These are phyloP conservation scores for Mucuna pruriens DNA, from an alignment of 306 rosid species.

Conservation along the genomic window DNA sequence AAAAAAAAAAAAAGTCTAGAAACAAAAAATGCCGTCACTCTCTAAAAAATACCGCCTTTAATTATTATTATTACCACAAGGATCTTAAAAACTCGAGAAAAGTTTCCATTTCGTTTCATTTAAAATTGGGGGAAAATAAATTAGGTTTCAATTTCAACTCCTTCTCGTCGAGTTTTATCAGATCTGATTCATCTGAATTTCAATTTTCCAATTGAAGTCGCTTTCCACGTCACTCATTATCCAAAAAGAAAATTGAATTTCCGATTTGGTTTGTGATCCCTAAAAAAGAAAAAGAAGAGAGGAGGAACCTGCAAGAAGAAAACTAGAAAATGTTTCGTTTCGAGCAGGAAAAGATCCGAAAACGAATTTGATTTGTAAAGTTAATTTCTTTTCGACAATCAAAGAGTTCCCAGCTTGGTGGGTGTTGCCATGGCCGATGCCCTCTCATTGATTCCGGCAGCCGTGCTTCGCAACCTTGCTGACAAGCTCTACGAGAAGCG, in stretches of 20 bases:
- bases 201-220: conserved; percentile 27
- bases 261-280: conserved; percentile 37
- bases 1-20: neutral
- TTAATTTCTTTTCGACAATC: conserved; percentile 9
- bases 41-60: neutral
- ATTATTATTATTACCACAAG: neutral
- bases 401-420: conserved; percentile 25
- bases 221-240: conserved; percentile 50
- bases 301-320: neutral
- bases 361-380: conserved; percentile 43
- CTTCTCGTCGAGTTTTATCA: conserved; percentile 30
- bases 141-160: conserved; percentile 32
- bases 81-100: conserved; percentile 13
- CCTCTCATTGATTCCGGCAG: conserved; percentile 65
- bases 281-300: neutral
- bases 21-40: neutral
- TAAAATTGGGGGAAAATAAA: neutral
- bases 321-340: conserved; percentile 39
- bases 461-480: conserved; percentile 88
- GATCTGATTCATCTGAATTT: conserved; percentile 41
- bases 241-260: conserved; percentile 40
- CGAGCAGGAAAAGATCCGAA: conserved; percentile 52
- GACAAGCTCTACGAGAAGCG: conserved; percentile 99
- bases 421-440: conserved; percentile 76
- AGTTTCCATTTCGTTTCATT: neutral